Percentiles rank a stretch among this genome's conserved stretches.
These are phyloP conservation scores for Suillus plorans DNA, from an alignment of 768 basidiomycete genomes.

Conservation along the genomic window DNA sequence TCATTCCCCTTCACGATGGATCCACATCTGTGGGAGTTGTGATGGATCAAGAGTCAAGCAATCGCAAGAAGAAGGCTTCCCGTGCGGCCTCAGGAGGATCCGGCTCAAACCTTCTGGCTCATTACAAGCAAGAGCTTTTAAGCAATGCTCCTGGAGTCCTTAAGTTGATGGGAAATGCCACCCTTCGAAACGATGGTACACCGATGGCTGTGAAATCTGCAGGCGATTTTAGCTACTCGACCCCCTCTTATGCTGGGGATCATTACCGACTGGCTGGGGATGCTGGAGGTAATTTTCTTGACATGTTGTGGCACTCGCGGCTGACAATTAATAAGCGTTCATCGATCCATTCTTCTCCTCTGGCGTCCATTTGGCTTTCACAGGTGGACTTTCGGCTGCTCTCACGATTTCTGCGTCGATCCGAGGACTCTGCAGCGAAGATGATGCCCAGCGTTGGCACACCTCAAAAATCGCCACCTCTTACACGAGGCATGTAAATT, in stretches of 20 bases:
- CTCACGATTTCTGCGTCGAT: conserved; percentile 52
- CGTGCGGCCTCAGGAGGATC: background rate
- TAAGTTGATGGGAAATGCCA: too few species aligned
- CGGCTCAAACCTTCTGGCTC: background rate
- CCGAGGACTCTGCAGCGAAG: conserved; percentile 30
- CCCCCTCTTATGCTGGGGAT: too few species aligned
- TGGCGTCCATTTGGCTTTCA: conserved; percentile 60
- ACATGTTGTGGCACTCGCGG: too few species aligned
- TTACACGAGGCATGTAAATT: conserved; percentile 49
- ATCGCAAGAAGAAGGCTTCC: background rate
- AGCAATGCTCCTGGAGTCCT: background rate
- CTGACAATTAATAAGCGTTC: too few species aligned
- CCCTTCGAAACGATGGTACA: too few species aligned
- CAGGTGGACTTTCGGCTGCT: conserved; percentile 59
- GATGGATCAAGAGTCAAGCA: background rate
- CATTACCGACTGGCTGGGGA: too few species aligned
- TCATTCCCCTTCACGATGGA: conserved; percentile 50
- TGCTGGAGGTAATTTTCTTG: too few species aligned
- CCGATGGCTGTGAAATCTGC: too few species aligned
- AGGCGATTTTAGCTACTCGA: too few species aligned
- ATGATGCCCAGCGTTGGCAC: conserved; percentile 51
- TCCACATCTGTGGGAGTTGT: conserved; percentile 5
- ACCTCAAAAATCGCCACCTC: conserved; percentile 54
- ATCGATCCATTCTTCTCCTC: conserved; percentile 39
- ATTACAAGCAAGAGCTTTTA: background rate